A percentile compares a stretch with the other conserved stretches of the same genome.
These are phyloP conservation scores for Xylaria grammica DNA, from an alignment of 495 filamentous ascomycete species.

Conservation along the genomic window DNA sequence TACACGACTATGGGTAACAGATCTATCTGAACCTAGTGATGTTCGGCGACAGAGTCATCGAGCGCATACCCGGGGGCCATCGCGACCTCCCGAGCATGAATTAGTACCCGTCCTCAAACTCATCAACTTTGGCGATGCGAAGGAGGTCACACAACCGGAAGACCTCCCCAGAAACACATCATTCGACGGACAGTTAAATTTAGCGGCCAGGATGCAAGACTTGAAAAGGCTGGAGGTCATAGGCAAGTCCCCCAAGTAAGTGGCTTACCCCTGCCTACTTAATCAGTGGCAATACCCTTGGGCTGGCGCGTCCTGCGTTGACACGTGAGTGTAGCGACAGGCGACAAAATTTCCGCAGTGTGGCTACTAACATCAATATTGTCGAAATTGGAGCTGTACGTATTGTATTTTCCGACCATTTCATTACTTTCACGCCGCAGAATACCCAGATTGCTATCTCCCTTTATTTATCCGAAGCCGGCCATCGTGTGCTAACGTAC, in stretches of 20 bases:
- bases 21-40: not conserved
- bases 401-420: not conserved
- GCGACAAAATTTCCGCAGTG: not conserved
- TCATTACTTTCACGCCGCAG: not conserved
- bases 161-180: not conserved
- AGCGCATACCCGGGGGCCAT: not conserved
- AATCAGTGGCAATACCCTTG: too few relatives aligned
- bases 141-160: not conserved
- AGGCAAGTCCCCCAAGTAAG: not conserved
- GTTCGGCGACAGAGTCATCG: not conserved
- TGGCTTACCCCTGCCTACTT: not conserved
- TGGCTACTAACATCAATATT: not conserved
- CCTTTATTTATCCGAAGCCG: not conserved
- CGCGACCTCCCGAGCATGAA: not conserved
- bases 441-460: not conserved
- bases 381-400: not conserved
- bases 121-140: not conserved
- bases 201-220: not conserved
- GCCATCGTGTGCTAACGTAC: not conserved
- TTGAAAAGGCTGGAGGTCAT: not conserved
- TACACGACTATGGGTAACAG: not conserved
- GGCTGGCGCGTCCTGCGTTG: not conserved
- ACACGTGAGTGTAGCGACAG: not conserved
- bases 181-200: not conserved
- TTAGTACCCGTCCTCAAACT: slow-evolving; percentile 3